Base-by-base conservation (phyloP, 805 yeast genomes). In the Candida corydali region DNA sequence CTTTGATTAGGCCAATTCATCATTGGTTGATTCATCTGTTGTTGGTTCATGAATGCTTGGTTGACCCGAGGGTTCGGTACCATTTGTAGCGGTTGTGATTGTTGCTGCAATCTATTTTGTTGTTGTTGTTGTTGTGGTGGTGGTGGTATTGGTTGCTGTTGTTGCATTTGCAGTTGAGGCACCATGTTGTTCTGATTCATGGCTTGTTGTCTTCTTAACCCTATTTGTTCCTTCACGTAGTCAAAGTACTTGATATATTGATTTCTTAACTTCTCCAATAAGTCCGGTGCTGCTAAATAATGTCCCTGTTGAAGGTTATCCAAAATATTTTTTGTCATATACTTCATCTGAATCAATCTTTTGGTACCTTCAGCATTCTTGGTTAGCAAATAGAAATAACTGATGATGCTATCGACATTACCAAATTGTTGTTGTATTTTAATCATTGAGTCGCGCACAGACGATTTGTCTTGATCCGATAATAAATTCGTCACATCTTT, bases 201-300 rank as follows among this genome's bases (percentile, higher is more conserved):
- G 8, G 28, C 31, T 32, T 68, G 70, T 39, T 63, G 63, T 36
- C 61, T 54, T 39, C 68, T 59, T 5, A 55, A 45, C 18, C 59
- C 52, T 40, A 77, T 52, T 45, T 78, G 86, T 24, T 82, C 86
- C 41, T 78, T 77, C 44, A 87, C 87, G 56, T 76, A 83, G 36
- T 77, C 78, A 61, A 83, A 79, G 52, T 82, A 87, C 52, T 80
- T 76, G 38, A 80, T 83, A 39, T 85, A 79, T 49, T 87, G 94
- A 32, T 69, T 63, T 42, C 81, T 78, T 38, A 87, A 72, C 57
- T 80, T 82, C 29, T 78, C 85, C 36, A 86, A 64, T 27, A 85
- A 68, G 32, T 79, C 86, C 11, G 83, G 82, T n/a, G 78, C 76
- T 1, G 89, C 89, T 43, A 80, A 74, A 51, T 73, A 86, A 16